Evolutionary conservation across 2,329 filamentous ascomycete species (phyloP), one percentile per base, ranked within the genome.

Genomic region (Simplicillium sp.): DNA sequence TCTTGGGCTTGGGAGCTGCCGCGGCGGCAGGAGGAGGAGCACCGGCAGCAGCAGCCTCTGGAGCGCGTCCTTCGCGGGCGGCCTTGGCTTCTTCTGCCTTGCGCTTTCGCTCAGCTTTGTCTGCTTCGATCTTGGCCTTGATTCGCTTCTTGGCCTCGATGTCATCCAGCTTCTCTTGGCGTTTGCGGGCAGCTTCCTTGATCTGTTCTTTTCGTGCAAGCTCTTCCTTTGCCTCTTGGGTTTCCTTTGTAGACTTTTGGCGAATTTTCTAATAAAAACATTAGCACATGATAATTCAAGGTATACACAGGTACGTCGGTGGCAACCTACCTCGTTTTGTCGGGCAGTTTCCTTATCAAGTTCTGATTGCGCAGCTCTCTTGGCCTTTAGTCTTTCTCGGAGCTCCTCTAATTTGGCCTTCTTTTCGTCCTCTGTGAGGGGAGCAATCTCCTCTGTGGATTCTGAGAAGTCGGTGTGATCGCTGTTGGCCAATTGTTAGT

Each of bases 371-470:
- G 61, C 69, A 0, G 82, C 81, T 47, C 76, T 75, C 71, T 94
- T 95, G 45, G 74, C 79, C 36, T 78, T 76, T 18, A 90, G 70
- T 48, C 80, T 83, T 52, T 79, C 71, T 28, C 80, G 76, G 36
- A 96, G 72, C 52, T 92, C 85, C 28, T 77, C 71, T 3, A 98
- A 73, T 52, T 75, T 83, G n/a, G 77, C 73, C 56, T 82, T 81
- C 70, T 92, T 96, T 66, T 98, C 83, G 46, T 94, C 89, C 50
- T 90, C 88, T 0, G 89, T 96, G 54, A 98, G 67, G 1, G 90
- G 87, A 3, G 85, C 83, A 50, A 98, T 81, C 57, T 94, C 88
- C 54, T 97, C 90, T 4, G 86, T 90, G 0, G 89, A 96, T 60
- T 98, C 88, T 15, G 84, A 77, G 58, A 98, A 98, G 62, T 96